Percentiles rank a stretch among this genome's conserved stretches.
Conservation (phyloP, 257 asterid species). For the Fraxinus americana region DNA sequence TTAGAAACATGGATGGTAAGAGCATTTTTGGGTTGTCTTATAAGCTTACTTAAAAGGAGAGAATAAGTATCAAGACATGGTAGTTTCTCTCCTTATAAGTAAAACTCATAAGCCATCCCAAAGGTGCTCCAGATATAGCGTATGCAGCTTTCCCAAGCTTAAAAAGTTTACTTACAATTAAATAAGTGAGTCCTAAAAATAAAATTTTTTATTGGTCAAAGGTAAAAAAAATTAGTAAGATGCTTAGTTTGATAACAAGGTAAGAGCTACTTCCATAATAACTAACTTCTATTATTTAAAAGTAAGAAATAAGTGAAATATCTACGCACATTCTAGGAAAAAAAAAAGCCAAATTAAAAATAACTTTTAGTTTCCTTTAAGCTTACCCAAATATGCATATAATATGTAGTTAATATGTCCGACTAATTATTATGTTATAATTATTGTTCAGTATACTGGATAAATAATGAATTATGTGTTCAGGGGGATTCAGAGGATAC, state of each 20-base stretch:
- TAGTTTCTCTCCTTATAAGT: background rate
- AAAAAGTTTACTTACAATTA: background rate
- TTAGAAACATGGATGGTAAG: background rate
- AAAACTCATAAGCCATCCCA: background rate
- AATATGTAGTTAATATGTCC: background rate
- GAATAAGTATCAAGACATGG: no score
- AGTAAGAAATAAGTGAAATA: background rate
- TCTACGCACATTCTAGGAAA: background rate
- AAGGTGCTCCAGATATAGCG: background rate
- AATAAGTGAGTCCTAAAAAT: background rate
- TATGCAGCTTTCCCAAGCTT: background rate
- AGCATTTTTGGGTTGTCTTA: no score
- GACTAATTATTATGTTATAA: background rate
- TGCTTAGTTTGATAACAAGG: background rate
- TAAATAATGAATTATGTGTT: conserved; percentile 18
- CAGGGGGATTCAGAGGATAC: conserved; percentile 54
- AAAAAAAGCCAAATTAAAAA: background rate
- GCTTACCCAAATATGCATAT: background rate
- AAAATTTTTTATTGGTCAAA: background rate
- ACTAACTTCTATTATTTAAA: background rate
- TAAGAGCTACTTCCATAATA: background rate
- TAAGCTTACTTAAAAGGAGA: no score
- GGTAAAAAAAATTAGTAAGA: background rate
- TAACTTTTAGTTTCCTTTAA: background rate
- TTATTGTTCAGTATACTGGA: background rate